These are phyloP conservation scores for Prunella vulgaris DNA, from an alignment of 257 asterid species.

Conservation along the genomic window DNA sequence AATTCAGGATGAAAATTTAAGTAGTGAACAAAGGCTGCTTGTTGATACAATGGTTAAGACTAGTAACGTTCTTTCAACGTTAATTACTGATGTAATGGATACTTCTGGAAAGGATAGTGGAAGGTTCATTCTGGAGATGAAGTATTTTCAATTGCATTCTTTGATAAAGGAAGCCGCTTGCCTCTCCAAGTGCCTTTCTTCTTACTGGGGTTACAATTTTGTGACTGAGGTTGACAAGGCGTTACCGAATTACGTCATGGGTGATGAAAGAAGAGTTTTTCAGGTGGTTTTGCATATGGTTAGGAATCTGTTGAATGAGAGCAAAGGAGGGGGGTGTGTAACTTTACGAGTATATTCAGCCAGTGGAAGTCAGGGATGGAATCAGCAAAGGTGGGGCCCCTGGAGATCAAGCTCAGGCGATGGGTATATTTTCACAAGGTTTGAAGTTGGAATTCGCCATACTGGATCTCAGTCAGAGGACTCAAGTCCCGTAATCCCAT, in stretches of 20 bases:
- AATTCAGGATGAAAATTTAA: constrained; percentile 61
- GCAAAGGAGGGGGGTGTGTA: constrained; percentile 54
- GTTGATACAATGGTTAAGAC: constrained; percentile 70
- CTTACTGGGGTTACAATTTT: constrained; percentile 53
- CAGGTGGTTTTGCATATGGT: constrained; percentile 88
- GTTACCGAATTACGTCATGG: constrained; percentile 74
- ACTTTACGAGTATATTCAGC: constrained; percentile 47
- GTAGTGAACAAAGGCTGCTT: constrained; percentile 57
- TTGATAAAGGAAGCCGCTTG: constrained; percentile 80
- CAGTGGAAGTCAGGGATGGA: constrained; percentile 51
- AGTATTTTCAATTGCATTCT: constrained; percentile 56
- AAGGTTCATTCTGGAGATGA: constrained; percentile 58
- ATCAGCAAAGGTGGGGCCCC: constrained; percentile 56
- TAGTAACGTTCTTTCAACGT: constrained; percentile 61
- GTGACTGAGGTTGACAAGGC: constrained; percentile 63
- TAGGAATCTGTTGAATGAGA: constrained; percentile 59
- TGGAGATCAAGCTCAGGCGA: constrained; percentile 58
- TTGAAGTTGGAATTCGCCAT: constrained; percentile 55
- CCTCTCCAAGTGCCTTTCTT: constrained; percentile 72
- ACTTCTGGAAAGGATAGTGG: constrained; percentile 54
- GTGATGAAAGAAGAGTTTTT: constrained; percentile 86
- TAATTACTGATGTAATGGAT: constrained; percentile 74
- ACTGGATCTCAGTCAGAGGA: constrained; percentile 29
- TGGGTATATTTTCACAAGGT: constrained; percentile 45
- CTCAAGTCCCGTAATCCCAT: constrained; percentile 18